Evolutionary conservation across 176 grass and related monocot genomes (phyloP), one percentile per base, ranked within the genome.

Genomic region (Panicum miliaceum): DNA sequence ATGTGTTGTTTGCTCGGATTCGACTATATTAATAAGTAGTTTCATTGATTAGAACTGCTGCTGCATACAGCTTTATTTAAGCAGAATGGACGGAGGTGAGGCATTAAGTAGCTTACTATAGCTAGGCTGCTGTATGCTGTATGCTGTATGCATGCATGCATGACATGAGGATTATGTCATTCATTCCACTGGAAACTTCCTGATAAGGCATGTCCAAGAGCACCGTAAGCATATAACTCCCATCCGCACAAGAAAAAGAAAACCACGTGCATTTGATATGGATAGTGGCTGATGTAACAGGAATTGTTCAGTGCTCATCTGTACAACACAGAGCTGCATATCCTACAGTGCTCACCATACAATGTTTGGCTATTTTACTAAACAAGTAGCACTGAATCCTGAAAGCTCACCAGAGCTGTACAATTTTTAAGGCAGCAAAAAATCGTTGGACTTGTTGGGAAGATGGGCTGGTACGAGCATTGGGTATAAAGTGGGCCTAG

Each of bases 91-190:
- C 13, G 7, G 46, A 52, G 32, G 34, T 63, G 22, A 80, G 71
- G 65, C 16, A 73, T 12, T n/a, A 51, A 22, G 20, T 37, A 77
- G 16, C 26, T 70, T 70, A 22, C 20, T 53, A 13, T 47, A 66
- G 25, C 20, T 58, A 59, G 58, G 7, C 22, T 64, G 9, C 18
- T 48, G 10, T n/a, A 48, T 64, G 9, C 18, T 48, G 10, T n/a
- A 48, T 3, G 54, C 11, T 43, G 11, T 15, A 65, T 37, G n/a
- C n/a, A n/a, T n/a, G 43, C 46, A 56, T 22, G 42, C 68, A 74
- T 65, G 77, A 74, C 77, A 81, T 65, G 47, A 42, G 58, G 84
- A 86, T 45, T 65, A n/a, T 6, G 67, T 65, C 59, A 46, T 42
- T 86, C 58, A 47, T 66, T n/a, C 3, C 23, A 10, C 12, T 18